Conservation (phyloP, 140 eudicot species). For the Ambrosia hybrid region DNA sequence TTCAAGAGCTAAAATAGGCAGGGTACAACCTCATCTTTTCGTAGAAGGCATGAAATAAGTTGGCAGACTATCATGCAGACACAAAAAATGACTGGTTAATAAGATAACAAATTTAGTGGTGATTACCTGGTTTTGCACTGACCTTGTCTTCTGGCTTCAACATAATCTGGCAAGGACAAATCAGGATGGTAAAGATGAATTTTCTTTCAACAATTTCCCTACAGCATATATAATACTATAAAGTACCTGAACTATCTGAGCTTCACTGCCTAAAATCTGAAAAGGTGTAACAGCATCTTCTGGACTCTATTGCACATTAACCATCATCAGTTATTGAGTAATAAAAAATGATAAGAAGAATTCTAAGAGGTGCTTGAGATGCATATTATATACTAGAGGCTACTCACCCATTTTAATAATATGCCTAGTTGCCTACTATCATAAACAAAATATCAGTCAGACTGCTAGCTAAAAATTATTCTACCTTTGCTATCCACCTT, state of each 20-base stretch:
- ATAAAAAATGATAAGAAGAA: not conserved
- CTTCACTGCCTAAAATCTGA: slow-evolving; percentile 95
- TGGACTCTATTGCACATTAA: slow-evolving; percentile 51
- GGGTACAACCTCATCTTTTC: too few species aligned
- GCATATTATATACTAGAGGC: slow-evolving; percentile 2
- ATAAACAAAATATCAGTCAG: slow-evolving; percentile 1
- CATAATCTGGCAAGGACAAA: slow-evolving; percentile 61
- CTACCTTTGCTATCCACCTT: slow-evolving; percentile 1
- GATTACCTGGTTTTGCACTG: slow-evolving; percentile 86
- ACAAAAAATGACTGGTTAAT: too few species aligned
- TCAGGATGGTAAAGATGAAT: not conserved
- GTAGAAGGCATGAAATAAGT: too few species aligned
- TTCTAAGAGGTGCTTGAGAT: not conserved
- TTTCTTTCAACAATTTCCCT: not conserved
- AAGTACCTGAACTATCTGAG: slow-evolving; percentile 96
- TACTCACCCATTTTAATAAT: not conserved
- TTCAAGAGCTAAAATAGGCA: too few species aligned
- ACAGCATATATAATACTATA: not conserved
- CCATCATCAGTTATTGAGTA: not conserved
- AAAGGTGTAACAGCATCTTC: slow-evolving; percentile 92
- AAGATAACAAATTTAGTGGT: not conserved
- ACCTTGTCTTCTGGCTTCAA: slow-evolving; percentile 92
- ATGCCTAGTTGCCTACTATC: not conserved
- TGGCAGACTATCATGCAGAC: too few species aligned
- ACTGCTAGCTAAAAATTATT: not conserved